Conservation (phyloP, 176 grass and related monocot species). For the Bromus sterilis region DNA sequence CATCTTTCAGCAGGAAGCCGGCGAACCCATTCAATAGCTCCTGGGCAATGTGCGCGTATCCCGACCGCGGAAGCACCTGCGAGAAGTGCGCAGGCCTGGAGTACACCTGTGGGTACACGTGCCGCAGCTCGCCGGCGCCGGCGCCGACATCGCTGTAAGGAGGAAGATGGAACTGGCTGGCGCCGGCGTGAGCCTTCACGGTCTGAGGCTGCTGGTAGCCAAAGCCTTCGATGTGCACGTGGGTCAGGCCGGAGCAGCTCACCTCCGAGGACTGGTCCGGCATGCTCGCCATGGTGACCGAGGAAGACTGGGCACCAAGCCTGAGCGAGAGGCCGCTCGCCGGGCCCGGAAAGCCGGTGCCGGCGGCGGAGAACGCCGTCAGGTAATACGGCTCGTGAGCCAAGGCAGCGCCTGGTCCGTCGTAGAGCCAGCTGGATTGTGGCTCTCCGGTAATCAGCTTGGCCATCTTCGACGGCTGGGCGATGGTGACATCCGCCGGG, state of each 20-base stretch:
- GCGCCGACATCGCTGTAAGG: neutral
- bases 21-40: slow-evolving; percentile 60
- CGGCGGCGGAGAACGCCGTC: slow-evolving; percentile 17
- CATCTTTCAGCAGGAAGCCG: slow-evolving; percentile 34
- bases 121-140: neutral
- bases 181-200: neutral
- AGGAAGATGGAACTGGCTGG: neutral
- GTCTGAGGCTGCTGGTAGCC: neutral
- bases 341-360: slow-evolving; percentile 17
- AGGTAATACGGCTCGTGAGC: slow-evolving; percentile 14
- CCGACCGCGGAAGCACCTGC: slow-evolving; percentile 36
- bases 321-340: slow-evolving; percentile 50
- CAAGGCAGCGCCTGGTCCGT: neutral
- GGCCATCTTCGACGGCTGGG: slow-evolving; percentile 12
- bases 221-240: slow-evolving; percentile 9
- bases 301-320: slow-evolving; percentile 24
- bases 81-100: slow-evolving; percentile 37
- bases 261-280: slow-evolving; percentile 53
- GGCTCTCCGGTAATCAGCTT: neutral
- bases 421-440: slow-evolving; percentile 3
- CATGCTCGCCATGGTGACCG: slow-evolving; percentile 14
- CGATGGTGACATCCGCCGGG: slow-evolving; percentile 10
- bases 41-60: slow-evolving; percentile 47
- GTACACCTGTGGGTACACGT: neutral
- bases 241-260: slow-evolving; percentile 49